These are phyloP conservation scores for Aciculoconidium aculeatum DNA, from an alignment of 805 yeast genomes.

Conservation along the genomic window DNA sequence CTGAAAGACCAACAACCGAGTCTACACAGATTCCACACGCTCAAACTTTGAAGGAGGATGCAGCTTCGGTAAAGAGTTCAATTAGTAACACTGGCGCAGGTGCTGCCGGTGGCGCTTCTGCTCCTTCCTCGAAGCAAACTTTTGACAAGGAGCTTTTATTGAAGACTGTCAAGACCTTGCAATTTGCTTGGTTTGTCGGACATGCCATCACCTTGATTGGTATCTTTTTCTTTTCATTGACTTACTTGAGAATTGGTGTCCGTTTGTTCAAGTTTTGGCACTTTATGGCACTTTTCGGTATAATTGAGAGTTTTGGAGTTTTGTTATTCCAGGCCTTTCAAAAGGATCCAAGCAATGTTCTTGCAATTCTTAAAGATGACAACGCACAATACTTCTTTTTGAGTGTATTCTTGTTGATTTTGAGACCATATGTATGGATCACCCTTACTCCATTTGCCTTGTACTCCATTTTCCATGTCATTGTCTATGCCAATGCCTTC, in stretches of 20 bases:
- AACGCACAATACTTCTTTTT: slow-evolving; percentile 65
- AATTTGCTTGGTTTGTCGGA: slow-evolving; percentile 71
- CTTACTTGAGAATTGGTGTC: slow-evolving; percentile 26
- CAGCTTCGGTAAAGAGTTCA: background rate
- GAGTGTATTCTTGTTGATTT: slow-evolving; percentile 42
- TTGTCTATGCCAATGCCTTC: slow-evolving; percentile 61
- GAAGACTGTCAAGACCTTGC: slow-evolving; percentile 39
- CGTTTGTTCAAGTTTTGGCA: slow-evolving; percentile 39
- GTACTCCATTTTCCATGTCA: slow-evolving; percentile 76
- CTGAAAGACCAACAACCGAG: background rate
- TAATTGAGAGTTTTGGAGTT: slow-evolving; percentile 68
- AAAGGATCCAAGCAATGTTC: slow-evolving; percentile 21
- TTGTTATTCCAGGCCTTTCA: slow-evolving; percentile 54
- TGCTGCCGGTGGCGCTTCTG: background rate
- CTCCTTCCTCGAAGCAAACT: background rate
- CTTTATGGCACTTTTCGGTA: slow-evolving; percentile 55
- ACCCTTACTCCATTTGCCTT: slow-evolving; percentile 69
- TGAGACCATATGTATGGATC: slow-evolving; percentile 55
- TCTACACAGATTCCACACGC: background rate
- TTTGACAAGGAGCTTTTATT: slow-evolving; percentile 13
- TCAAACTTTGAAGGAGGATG: background rate
- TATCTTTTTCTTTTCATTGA: slow-evolving; percentile 25
- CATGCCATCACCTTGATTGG: slow-evolving; percentile 31
- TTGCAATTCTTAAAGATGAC: slow-evolving; percentile 41
- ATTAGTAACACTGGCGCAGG: background rate